These are phyloP conservation scores for Podosphaera fusca DNA, from an alignment of 2,329 filamentous ascomycete genomes.

Conservation along the genomic window DNA sequence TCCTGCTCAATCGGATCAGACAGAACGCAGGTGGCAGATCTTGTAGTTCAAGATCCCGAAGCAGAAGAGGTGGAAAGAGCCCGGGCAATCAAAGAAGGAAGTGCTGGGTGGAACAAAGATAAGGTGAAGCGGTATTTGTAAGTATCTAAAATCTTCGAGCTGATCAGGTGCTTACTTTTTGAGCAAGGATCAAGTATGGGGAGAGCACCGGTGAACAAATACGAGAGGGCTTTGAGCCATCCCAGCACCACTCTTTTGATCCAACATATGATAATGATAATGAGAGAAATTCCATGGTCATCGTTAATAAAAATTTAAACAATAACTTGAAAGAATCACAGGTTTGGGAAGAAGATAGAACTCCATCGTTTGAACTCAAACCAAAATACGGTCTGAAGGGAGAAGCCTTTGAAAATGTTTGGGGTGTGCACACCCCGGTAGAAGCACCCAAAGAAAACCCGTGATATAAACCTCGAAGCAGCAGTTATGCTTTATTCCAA, in stretches of 20 bases:
- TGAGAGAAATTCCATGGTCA: slow-evolving; percentile 12
- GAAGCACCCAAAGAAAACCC: slow-evolving; percentile 13
- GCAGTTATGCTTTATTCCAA: not conserved
- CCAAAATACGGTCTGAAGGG: slow-evolving; percentile 17
- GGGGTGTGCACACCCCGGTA: slow-evolving; percentile 12
- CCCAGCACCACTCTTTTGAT: slow-evolving; percentile 21
- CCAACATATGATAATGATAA: slow-evolving; percentile 17
- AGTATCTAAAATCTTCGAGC: slow-evolving; percentile 7
- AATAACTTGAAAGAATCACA: slow-evolving; percentile 19
- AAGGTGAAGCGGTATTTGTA: slow-evolving; percentile 31
- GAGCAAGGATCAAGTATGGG: slow-evolving; percentile 21
- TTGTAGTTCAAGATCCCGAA: slow-evolving; percentile 39
- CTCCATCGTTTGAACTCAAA: slow-evolving; percentile 10
- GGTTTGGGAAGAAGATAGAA: slow-evolving; percentile 19
- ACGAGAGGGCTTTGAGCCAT: slow-evolving; percentile 28
- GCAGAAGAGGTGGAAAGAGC: slow-evolving; percentile 38
- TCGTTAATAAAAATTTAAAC: slow-evolving; percentile 15
- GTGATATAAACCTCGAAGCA: slow-evolving; percentile 6
- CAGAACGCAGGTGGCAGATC: slow-evolving; percentile 39
- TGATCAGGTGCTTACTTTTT: not conserved
- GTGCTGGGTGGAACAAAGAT: slow-evolving; percentile 33
- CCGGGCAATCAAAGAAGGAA: slow-evolving; percentile 37
- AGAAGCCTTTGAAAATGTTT: slow-evolving; percentile 17
- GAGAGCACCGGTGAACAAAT: slow-evolving; percentile 25
- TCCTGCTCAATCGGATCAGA: slow-evolving; percentile 27